Evolutionary conservation across 1,284 basidiomycete species (phyloP).

Genomic region (Irpex sp.): DNA sequence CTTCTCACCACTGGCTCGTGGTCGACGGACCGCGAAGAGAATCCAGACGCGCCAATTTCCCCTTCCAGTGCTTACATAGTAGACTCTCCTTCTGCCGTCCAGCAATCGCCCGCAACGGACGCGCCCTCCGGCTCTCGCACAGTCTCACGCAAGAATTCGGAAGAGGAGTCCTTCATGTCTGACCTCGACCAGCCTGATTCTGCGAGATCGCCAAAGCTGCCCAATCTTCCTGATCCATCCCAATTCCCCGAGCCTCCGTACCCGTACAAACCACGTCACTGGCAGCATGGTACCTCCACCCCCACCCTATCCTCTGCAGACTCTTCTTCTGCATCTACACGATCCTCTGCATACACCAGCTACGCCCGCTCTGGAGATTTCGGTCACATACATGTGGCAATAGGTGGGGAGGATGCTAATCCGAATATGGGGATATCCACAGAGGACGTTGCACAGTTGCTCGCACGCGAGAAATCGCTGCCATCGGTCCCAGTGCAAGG

Average conservation of each 20-base stretch:
- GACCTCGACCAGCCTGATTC: slow-evolving; percentile 34
- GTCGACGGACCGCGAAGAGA: slow-evolving; percentile 23
- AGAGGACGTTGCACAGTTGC: slow-evolving; percentile 58
- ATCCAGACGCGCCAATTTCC: slow-evolving; percentile 23
- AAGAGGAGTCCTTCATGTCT: slow-evolving; percentile 35
- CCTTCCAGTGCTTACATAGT: slow-evolving; percentile 29
- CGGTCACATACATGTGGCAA: slow-evolving; percentile 59
- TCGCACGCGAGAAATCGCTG: slow-evolving; percentile 47
- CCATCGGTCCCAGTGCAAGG: slow-evolving; percentile 41
- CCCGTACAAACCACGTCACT: slow-evolving; percentile 43
- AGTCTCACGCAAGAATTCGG: slow-evolving; percentile 22
- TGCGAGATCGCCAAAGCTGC: slow-evolving; percentile 43
- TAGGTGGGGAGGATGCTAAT: slow-evolving; percentile 53
- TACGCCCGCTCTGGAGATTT: slow-evolving; percentile 64
- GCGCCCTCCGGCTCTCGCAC: slow-evolving; percentile 16
- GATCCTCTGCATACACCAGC: slow-evolving; percentile 74
- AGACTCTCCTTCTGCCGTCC: slow-evolving; percentile 24
- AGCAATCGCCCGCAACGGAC: slow-evolving; percentile 16
- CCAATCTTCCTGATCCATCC: slow-evolving; percentile 52
- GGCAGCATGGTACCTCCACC: slow-evolving; percentile 28
- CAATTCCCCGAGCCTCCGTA: slow-evolving; percentile 54
- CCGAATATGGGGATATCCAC: slow-evolving; percentile 55
- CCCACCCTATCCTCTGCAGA: slow-evolving; percentile 59
- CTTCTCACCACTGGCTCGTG: slow-evolving; percentile 23
- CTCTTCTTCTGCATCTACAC: slow-evolving; percentile 65